A percentile compares a stretch with the other conserved stretches of the same genome.
Conservation (phyloP, 2,329 filamentous ascomycete species). For the Bipolaris sorokiniana region DNA sequence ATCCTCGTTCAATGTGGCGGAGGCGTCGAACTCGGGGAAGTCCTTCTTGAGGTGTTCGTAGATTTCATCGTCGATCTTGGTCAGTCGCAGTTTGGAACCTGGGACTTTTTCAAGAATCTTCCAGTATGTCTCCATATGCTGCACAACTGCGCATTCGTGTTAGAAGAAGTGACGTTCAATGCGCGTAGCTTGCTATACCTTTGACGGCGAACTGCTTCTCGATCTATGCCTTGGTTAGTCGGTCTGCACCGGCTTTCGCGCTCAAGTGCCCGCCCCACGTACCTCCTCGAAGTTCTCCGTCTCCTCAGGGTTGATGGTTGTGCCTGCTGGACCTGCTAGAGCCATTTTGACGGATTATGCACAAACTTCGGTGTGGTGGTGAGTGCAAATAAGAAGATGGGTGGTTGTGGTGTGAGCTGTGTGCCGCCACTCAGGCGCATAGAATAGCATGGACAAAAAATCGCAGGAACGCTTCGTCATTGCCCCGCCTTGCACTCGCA, state of each 20-base stretch:
- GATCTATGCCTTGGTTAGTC: conserved; percentile 65
- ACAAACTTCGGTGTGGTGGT: not conserved
- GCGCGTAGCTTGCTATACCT: conserved; percentile 58
- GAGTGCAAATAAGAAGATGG: not conserved
- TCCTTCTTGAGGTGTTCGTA: conserved; percentile 83
- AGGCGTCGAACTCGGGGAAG: conserved; percentile 92
- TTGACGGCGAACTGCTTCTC: conserved; percentile 99
- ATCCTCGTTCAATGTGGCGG: conserved; percentile 82
- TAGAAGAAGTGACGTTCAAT: conserved; percentile 13
- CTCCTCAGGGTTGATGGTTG: conserved; percentile 58
- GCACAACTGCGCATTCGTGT: conserved; percentile 66
- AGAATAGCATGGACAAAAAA: conserved; percentile 23
- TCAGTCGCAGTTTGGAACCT: conserved; percentile 87
- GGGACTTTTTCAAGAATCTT: conserved; percentile 87
- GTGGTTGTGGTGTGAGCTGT: not conserved
- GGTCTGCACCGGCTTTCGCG: conserved; percentile 6
- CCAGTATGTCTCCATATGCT: conserved; percentile 98
- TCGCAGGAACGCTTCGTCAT: conserved; percentile 35
- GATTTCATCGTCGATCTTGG: conserved; percentile 95
- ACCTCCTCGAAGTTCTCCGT: conserved; percentile 74
- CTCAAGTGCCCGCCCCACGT: conserved; percentile 42
- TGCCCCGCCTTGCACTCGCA: conserved; percentile 23
- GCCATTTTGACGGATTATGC: conserved; percentile 11
- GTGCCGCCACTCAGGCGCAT: not conserved
- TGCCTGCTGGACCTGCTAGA: conserved; percentile 36